Conservation (phyloP, 225 moss, liverwort and hornwort species). For the Anthoceros angustus region DNA sequence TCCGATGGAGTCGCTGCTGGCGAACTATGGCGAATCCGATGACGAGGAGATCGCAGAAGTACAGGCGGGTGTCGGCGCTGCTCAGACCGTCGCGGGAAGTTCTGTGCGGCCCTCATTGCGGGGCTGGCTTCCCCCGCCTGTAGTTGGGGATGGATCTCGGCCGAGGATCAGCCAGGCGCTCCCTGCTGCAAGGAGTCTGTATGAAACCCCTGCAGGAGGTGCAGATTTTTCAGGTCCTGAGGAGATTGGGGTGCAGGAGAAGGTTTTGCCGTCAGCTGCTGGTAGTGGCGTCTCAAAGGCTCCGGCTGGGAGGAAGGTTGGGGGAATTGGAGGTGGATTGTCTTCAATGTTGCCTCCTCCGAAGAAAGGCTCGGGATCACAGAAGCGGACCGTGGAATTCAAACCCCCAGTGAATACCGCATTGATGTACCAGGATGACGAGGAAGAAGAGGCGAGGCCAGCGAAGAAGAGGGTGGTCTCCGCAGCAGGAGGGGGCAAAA, state of each 20-base stretch:
- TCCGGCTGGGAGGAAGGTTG: slow-evolving; percentile 6
- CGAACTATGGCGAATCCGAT: slow-evolving; percentile 55
- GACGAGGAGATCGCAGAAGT: slow-evolving; percentile 36
- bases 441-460: slow-evolving; percentile 41
- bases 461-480: slow-evolving; percentile 26
- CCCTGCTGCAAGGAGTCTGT: slow-evolving; percentile 16
- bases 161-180: neutral
- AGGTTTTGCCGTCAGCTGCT: neutral
- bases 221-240: neutral
- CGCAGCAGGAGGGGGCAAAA: slow-evolving; percentile 9
- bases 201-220: no score
- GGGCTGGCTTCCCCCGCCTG: neutral
- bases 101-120: neutral
- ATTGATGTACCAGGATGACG: slow-evolving; percentile 41
- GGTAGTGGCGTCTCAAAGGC: neutral
- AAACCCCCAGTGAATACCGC: slow-evolving; percentile 62
- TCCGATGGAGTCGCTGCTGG: slow-evolving; percentile 61
- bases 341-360: neutral
- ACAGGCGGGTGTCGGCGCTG: slow-evolving; percentile 1
- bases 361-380: slow-evolving; percentile 5
- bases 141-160: neutral
- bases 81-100: neutral
- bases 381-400: slow-evolving; percentile 54
- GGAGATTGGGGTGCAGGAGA: slow-evolving; percentile 18
- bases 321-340: slow-evolving; percentile 5